Evolutionary conservation across 257 asterid genomes (phyloP).

Genomic region (Ophiorrhiza pumila): DNA sequence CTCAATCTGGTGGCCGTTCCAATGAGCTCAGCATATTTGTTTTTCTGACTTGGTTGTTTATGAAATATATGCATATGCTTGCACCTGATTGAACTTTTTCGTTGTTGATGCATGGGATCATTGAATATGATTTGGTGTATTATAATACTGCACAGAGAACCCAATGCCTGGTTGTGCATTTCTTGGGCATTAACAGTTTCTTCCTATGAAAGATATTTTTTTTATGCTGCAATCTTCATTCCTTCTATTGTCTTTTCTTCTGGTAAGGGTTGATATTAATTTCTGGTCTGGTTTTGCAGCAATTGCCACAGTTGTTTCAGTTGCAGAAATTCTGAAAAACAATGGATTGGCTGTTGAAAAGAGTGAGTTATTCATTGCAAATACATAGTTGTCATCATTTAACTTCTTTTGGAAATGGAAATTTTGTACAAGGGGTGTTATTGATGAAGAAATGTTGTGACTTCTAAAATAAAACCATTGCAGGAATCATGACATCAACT

Average conservation of each 20-base stretch:
- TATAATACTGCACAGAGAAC: neutral
- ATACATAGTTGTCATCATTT: neutral
- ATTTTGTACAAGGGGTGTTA: no score
- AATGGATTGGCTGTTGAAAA: slow-evolving; percentile 86
- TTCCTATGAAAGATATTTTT: neutral
- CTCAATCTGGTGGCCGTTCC: neutral
- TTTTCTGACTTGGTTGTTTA: neutral
- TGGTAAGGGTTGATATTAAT: neutral
- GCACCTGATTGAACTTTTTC: neutral
- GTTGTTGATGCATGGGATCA: neutral
- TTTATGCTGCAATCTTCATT: neutral
- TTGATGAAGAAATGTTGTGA: neutral
- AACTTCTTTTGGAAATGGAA: neutral
- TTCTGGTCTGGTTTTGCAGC: slow-evolving; percentile 44
- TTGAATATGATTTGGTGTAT: neutral
- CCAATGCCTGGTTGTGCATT: neutral
- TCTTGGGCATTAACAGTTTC: neutral
- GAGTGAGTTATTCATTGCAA: slow-evolving; percentile 51
- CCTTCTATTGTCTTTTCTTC: neutral
- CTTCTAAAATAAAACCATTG: slow-evolving; percentile 14
- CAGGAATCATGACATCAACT: slow-evolving; percentile 77
- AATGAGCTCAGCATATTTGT: neutral
- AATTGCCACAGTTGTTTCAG: slow-evolving; percentile 74
- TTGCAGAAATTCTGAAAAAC: slow-evolving; percentile 86
- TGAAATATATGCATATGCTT: neutral